These are phyloP conservation scores for Rutstroemia sp. DNA, from an alignment of 2,329 filamentous ascomycete species.

Conservation along the genomic window DNA sequence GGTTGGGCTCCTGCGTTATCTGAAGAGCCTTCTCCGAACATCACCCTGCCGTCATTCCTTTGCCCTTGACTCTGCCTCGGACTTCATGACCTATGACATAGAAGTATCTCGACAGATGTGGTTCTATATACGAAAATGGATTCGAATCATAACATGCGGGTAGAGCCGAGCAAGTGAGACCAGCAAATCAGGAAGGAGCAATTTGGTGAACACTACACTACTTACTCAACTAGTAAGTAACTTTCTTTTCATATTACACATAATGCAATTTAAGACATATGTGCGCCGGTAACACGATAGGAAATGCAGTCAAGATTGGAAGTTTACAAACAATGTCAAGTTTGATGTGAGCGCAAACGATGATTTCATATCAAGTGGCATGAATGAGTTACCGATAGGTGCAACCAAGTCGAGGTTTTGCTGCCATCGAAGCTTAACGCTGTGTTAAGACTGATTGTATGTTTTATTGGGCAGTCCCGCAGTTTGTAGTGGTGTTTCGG, in stretches of 20 bases:
- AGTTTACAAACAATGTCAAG: neutral
- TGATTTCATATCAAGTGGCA: neutral
- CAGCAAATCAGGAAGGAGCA: constrained; percentile 6
- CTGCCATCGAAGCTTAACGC: neutral
- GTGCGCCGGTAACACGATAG: neutral
- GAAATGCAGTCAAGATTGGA: neutral
- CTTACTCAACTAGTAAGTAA: neutral
- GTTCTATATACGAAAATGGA: too few species aligned
- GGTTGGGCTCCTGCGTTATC: too few species aligned
- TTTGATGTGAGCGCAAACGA: neutral
- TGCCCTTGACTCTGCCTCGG: too few species aligned
- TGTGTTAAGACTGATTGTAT: too few species aligned
- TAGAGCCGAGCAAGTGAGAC: too few species aligned
- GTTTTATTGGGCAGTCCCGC: neutral
- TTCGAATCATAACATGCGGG: too few species aligned
- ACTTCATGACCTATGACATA: too few species aligned
- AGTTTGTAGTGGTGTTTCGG: neutral
- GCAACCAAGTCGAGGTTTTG: neutral
- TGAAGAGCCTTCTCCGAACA: too few species aligned
- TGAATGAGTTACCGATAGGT: neutral
- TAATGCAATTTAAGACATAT: constrained; percentile 5
- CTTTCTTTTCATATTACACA: neutral
- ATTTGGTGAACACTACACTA: neutral
- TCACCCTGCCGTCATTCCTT: too few species aligned
- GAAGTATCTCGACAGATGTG: too few species aligned